phyloP scores from a whole-genome alignment of 352 stramenopile genomes.

The Phytophthora fragariaefolia region DNA sequence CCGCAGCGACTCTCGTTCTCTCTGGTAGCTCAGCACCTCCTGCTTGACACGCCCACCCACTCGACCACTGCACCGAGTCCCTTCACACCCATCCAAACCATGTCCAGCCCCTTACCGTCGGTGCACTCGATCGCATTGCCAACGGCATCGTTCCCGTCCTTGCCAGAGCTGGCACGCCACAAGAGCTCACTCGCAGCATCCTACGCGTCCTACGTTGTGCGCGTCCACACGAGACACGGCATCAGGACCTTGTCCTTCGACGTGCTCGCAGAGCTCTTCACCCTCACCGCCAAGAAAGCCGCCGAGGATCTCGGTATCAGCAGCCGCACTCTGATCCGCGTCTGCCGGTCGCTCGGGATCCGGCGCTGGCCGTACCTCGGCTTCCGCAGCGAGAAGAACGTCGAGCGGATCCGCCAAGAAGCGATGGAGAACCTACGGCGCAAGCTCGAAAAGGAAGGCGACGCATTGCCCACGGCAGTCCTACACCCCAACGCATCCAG shows the following conservation, averaged over 20 bases:
- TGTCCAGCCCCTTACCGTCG: conserved; percentile 32
- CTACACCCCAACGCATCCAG: conserved; percentile 53
- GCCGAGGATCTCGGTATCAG: conserved; percentile 79
- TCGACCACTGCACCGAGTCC: conserved; percentile 19
- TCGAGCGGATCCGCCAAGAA: conserved; percentile 78
- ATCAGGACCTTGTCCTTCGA: conserved; percentile 87
- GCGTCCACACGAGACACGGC: conserved; percentile 66
- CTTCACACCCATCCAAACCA: conserved; percentile 14
- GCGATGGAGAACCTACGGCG: conserved; percentile 79
- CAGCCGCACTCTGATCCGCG: conserved; percentile 77
- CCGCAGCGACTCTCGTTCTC: conserved; percentile 19
- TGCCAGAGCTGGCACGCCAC: conserved; percentile 18
- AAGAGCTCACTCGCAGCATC: conserved; percentile 46
- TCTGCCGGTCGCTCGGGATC: conserved; percentile 79
- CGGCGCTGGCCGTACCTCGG: conserved; percentile 81
- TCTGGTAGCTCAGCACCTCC: conserved; percentile 14
- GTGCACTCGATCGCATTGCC: conserved; percentile 28
- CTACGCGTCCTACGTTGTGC: conserved; percentile 65
- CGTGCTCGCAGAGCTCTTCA: conserved; percentile 71
- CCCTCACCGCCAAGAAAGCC: conserved; percentile 77
- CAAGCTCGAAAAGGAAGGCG: conserved; percentile 63
- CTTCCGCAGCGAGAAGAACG: conserved; percentile 83
- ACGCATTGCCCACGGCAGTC: conserved; percentile 40
- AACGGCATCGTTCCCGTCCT: conserved; percentile 17
- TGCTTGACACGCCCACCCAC: conserved; percentile 12